Percentiles rank a stretch among this genome's conserved stretches.
Evolutionary conservation across 306 rosid species (phyloP).

Genomic region (Cicer chorassanicum): DNA sequence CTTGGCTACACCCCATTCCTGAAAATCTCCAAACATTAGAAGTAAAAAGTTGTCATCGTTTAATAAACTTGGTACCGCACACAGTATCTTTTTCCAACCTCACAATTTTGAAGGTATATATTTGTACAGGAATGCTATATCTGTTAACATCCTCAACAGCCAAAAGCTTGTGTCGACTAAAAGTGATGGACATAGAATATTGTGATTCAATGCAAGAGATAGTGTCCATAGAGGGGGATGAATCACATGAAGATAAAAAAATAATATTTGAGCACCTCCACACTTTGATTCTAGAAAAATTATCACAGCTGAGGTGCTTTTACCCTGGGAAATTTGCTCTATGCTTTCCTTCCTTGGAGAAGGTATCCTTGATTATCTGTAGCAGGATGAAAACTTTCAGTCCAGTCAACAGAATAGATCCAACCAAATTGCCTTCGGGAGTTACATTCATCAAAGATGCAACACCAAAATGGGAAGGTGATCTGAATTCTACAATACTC

Average conservation of each 20-base stretch:
- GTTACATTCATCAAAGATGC: neutral
- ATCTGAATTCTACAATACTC: neutral
- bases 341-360: slow-evolving; percentile 26
- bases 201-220: slow-evolving; percentile 34
- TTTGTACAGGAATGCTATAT: neutral
- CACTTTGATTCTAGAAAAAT: neutral
- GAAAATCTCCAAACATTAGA: slow-evolving; percentile 15
- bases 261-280: slow-evolving; percentile 7
- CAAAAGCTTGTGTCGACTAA: slow-evolving; percentile 31
- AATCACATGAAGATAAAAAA: neutral
- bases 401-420: neutral
- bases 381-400: slow-evolving; percentile 18
- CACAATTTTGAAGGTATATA: neutral
- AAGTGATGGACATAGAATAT: neutral
- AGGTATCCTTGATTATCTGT: slow-evolving; percentile 6
- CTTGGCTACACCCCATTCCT: slow-evolving; percentile 27
- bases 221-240: slow-evolving; percentile 5
- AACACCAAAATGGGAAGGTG: neutral
- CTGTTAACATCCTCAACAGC: slow-evolving; percentile 34
- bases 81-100: slow-evolving; percentile 27
- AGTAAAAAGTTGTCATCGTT: neutral
- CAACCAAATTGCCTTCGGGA: neutral
- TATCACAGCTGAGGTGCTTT: slow-evolving; percentile 31
- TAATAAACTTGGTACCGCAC: slow-evolving; percentile 4
- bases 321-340: slow-evolving; percentile 21